Base-by-base conservation (phyloP, 2,329 filamentous ascomycete genomes). In the Diplodia corticola region DNA sequence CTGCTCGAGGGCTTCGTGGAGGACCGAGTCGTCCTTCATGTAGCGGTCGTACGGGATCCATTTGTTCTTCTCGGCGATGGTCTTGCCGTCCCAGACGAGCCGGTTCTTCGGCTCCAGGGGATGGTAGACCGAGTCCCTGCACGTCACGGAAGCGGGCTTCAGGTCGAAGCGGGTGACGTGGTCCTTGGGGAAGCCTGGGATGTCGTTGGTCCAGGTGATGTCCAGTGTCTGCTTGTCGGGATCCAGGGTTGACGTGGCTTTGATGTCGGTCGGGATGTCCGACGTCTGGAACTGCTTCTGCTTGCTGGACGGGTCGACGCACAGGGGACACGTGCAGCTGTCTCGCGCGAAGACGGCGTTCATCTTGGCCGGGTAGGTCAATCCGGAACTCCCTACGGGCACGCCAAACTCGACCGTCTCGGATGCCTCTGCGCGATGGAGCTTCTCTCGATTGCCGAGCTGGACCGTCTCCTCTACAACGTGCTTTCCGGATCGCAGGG, bases 11-110 rank as follows among this genome's bases (percentile, higher is more conserved):
- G 86, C 89, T 3, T 81, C 75, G 72, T 84, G 85, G 65, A 96
- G 87, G 0, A 80, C 81, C 0, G 77, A 72, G 55, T 86, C 86
- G 15, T 83, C 73, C 0, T 78, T 75, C 83, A 96, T 89, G 78
- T 92, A 97, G 46, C 88, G 86, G 0, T 86, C 73, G 77, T 90
- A 97, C 64, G 87, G 81, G 50, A 95, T 81, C 77, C 85, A 87
- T 57, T 81, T 78, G 12, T 87, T 80, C n/a, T 83, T 77, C 7
- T 72, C 71, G 17, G 79, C 77, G 20, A 78, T 79, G 73, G 73
- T 70, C 78, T 75, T 69, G 30, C 71, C 68, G 15, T 75, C 77
- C 64, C 64, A 66, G 48, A 66, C 50, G 63, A 68, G 68, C 44
- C 73, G 74, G 55, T 74, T 71, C 44, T 71, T 69, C 17, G 64